phyloP scores from a whole-genome alignment of 192 early-diverging fungal genomes.

The Coemansia sp. region DNA sequence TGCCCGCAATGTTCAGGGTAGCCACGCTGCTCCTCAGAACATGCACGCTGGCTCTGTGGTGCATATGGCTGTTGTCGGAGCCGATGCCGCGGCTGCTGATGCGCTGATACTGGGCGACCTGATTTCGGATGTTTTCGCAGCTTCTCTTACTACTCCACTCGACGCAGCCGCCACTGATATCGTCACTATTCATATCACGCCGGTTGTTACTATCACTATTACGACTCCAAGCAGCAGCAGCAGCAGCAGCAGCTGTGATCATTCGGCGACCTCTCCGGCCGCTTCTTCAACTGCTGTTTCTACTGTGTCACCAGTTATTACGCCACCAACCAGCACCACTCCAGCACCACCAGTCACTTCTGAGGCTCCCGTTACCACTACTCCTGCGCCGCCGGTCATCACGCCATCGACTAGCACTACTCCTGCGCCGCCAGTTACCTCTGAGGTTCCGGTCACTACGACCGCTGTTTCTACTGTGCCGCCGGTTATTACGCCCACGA shows the following conservation, averaged over 20 bases:
- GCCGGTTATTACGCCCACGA: too few relatives aligned
- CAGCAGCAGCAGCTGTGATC: neutral
- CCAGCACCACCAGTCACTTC: neutral
- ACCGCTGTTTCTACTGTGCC: too few relatives aligned
- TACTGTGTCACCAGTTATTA: neutral
- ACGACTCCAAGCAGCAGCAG: neutral
- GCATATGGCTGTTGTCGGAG: neutral
- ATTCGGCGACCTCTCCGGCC: neutral
- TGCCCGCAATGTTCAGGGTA: neutral
- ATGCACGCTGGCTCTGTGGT: neutral
- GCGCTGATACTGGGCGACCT: neutral
- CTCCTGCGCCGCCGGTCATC: too few relatives aligned
- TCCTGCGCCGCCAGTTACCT: too few relatives aligned
- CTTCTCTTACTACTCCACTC: neutral
- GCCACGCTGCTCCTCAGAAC: neutral
- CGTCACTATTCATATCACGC: neutral
- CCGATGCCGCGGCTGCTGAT: neutral
- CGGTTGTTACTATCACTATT: neutral
- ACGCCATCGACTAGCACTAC: too few relatives aligned
- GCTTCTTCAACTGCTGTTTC: neutral
- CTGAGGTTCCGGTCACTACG: too few relatives aligned
- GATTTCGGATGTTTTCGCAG: neutral
- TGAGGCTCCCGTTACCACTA: neutral
- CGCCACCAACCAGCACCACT: neutral
- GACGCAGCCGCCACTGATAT: neutral